Base-by-base conservation (phyloP, 1,284 basidiomycete species). In the Heterobasidion parviporum region DNA sequence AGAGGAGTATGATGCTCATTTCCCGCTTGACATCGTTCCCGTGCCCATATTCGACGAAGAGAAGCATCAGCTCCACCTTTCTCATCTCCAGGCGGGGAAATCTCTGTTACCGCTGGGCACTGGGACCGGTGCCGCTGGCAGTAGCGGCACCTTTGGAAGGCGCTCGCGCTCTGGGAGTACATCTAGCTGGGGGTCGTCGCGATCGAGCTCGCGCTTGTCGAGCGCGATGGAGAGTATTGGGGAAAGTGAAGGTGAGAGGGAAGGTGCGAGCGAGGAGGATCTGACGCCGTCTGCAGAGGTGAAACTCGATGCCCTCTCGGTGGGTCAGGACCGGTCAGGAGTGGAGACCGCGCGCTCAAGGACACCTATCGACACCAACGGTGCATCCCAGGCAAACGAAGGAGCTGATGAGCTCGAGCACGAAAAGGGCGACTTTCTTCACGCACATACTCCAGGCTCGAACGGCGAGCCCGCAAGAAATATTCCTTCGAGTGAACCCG, bases 181-280 rank as follows among this genome's bases (percentile, higher is more conserved):
- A 54, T 64, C 57, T 56, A 61, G 54, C 47, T 61, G 49, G 62
- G 54, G 50, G 38, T 63, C 54, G 38, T 55, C 48, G 51, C 58
- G 50, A 36, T 56, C 51, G 53, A 62, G 57, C 51, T 64, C 55
- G 56, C 56, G 34, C 48, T 52, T 52, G 38, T 64, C 55, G 9
- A 20, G 18, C 4, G 12, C 38, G 9, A 67, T 68, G 62, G 66
- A 64, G 41, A 63, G 61, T 43, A 67, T 68, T 41, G 64, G 60
- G 35, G 65, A 68, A 53, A 57, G 50, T 50, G 62, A 62, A 33
- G 34, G 10, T 38, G 65, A 68, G 54, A 57, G 50, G 43, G 62
- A 62, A 18, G 38, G 14, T 20, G 60, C 59, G 48, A 35, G n/a
- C n/a, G 63, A 60, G 26, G 26, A 26, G 26, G 61, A 63, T 34